Evolutionary conservation across 2,329 filamentous ascomycete genomes (phyloP).

Genomic region (Ophiocordyceps sinensis): DNA sequence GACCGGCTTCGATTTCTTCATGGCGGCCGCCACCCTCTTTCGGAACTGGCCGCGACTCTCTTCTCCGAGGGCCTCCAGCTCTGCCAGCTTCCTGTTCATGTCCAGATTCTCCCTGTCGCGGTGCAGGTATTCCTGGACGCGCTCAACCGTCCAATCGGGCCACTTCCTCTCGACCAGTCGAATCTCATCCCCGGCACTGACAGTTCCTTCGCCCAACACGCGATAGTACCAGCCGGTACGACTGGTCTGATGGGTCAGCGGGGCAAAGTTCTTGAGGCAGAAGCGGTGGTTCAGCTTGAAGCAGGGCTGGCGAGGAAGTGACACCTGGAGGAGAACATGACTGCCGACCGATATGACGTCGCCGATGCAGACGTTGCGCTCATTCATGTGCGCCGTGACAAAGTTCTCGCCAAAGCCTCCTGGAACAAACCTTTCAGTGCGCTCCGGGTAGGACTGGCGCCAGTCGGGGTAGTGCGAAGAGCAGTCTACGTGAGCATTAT

Average conservation of each 20-base stretch:
- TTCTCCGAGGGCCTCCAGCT: slow-evolving; percentile 33
- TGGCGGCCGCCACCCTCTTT: slow-evolving; percentile 32
- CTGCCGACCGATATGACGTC: slow-evolving; percentile 40
- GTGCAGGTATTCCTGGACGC: slow-evolving; percentile 48
- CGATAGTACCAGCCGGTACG: slow-evolving; percentile 47
- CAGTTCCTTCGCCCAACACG: slow-evolving; percentile 37
- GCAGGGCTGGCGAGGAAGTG: slow-evolving; percentile 48
- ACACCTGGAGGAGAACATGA: slow-evolving; percentile 40
- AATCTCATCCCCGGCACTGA: slow-evolving; percentile 42
- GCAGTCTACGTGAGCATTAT: slow-evolving; percentile 31
- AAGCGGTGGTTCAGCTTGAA: slow-evolving; percentile 59
- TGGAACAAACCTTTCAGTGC: slow-evolving; percentile 33
- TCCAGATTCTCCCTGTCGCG: slow-evolving; percentile 33
- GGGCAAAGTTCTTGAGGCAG: slow-evolving; percentile 45
- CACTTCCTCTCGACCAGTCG: slow-evolving; percentile 37
- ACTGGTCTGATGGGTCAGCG: slow-evolving; percentile 22
- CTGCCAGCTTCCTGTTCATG: slow-evolving; percentile 37
- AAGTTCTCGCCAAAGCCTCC: slow-evolving; percentile 54
- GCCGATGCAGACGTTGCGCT: slow-evolving; percentile 51
- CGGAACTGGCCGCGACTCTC: slow-evolving; percentile 34
- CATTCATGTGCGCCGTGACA: slow-evolving; percentile 42
- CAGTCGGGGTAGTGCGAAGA: slow-evolving; percentile 42
- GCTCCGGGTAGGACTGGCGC: slow-evolving; percentile 35
- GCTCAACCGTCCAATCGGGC: slow-evolving; percentile 48
- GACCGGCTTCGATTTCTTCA: slow-evolving; percentile 12